Base-by-base conservation (phyloP, 768 basidiomycete genomes). In the Tylopilus sp. region DNA sequence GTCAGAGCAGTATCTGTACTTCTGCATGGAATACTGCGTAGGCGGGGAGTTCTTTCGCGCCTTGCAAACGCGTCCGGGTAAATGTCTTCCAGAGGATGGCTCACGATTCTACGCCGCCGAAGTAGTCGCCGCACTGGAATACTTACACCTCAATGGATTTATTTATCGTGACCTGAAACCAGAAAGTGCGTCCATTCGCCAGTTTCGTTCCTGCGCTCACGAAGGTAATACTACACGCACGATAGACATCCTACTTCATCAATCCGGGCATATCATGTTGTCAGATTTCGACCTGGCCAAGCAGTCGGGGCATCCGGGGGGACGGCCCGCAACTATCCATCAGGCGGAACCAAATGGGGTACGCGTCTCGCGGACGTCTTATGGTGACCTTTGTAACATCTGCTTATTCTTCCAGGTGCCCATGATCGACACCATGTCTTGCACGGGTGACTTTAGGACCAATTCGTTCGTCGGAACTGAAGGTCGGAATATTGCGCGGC, bases 1-100 rank as follows among this genome's bases (percentile, higher is more conserved):
- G 74, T 98, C 94, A 14, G 92, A 95, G 63, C 89, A 92, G 54
- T 97, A 97, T 72, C 84, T 99, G 26, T 99, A 98, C 73, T 96
- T 98, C 71, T 97, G 94, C 78, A 94, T 93, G 92, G 92, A 98
- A 73, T 98, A 98, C 73, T 99, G 97, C 74, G 95, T 97, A 84
- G 84, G 97, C 31, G 97, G 97, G 52, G 97, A 99, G 68, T 99
- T 99, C 76, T 99, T 99, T 80, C 87, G 97, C 31, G 95, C 96
- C 10, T 76, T 99, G 57, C 97, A 99, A 71, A 90, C 89, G 43
- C 81, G 93, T 56, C 97, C 96, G 7, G 92, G 91, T n/a, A 98
- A 94, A 68, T 98, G 97, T 72, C 81, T 99, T 25, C 76, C 91
- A 49, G 97, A 99, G 74, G 95, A 98, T 51, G 93, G 89, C 26